Evolutionary conservation across 768 basidiomycete species (phyloP), one percentile per base, ranked within the genome.

Genomic region (Boletellus sp.): DNA sequence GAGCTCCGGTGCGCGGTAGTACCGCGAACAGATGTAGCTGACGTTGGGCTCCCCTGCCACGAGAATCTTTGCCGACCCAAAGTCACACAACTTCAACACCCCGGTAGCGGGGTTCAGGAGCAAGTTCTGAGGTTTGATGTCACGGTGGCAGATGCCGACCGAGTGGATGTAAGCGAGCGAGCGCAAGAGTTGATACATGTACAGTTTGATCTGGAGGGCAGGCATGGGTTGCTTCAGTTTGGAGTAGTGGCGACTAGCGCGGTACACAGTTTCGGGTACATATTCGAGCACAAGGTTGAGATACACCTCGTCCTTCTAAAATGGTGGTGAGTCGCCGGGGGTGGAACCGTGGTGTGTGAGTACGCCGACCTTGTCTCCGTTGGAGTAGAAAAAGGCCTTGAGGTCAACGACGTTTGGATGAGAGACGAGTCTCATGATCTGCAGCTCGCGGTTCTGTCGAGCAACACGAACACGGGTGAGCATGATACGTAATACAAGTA

Each of bases 141-240:
- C 96, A 64, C 96, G 90, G 74, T 99, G 96, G 70, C 96, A 99
- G 63, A 98, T 99, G 64, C 96, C 96, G 59, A 98, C 91, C 17
- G 94, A 97, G 68, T 99, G 96, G 69, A 99, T 99, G 79, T 99
- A 98, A 57, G 95, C 94, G 53, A 99, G 79, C 15, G 96, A 99
- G 53, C 96, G 92, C 57, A 99, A 78, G 60, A 99, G 89, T 73
- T 99, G 92, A 73, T 97, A 96, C 94, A 97, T 98, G 78, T 99
- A 99, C 64, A 99, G 74, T 77, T 98, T 98, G 78, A 99, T 94
- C 76, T 98, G 96, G 45, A 96, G 83, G 85, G 94, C 97, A 26
- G 96, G 96, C 96, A 99, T 99, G 52, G 92, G 90, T 69, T 99
- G 96, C 78, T 99, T 99, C 73, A 99, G 89, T 74, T 98, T 98